Evolutionary conservation across 139 green algal species (phyloP), one percentile per base, ranked within the genome.

Genomic region (Chlorella ohadii): DNA sequence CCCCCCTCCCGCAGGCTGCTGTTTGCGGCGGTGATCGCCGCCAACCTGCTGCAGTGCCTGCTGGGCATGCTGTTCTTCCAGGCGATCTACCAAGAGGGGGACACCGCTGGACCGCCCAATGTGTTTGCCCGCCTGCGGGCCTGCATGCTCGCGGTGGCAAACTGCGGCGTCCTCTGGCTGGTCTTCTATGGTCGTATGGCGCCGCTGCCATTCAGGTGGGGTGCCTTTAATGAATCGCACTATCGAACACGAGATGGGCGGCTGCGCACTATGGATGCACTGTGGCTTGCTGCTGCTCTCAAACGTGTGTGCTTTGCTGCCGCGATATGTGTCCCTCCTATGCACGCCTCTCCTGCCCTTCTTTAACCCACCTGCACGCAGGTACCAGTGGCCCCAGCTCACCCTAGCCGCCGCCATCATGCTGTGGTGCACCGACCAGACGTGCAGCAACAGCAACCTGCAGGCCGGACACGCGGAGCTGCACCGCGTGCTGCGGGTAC

Each of bases 131-230:
- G 34, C 75, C 2, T 81, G 34, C 57, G 70, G 5, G 56, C 36
- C 36, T 5, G 36, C 75, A 81, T 81, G 56, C 34, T 71, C 23
- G 75, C 75, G 34, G 33, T 81, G 56, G 15, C 20, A 0, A 34
- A 27, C 5, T 61, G 63, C 22, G 51, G 51, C 19, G 51, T 59
- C 51, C 2, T 22, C 11, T 59, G 51, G 51, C 51, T 59, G 11
- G 51, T 22, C 51, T 59, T 59, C 51, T 59, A 59, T 22, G 23
- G 34, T 25, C 36, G 56, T 7, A 70, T 27, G 57, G 72, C 75
- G 31, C 75, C 75, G n/a, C 75, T 81, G 19, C 47, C 47, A 7
- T 76, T 76, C 39, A 76, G 70, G 70, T 57, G 25, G 15, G 44
- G 7, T 6, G 11, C 11, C 6, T n/a, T n/a, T n/a, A n/a, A n/a